Base-by-base conservation (phyloP, 495 filamentous ascomycete species). In the Penicillium crystallinum region DNA sequence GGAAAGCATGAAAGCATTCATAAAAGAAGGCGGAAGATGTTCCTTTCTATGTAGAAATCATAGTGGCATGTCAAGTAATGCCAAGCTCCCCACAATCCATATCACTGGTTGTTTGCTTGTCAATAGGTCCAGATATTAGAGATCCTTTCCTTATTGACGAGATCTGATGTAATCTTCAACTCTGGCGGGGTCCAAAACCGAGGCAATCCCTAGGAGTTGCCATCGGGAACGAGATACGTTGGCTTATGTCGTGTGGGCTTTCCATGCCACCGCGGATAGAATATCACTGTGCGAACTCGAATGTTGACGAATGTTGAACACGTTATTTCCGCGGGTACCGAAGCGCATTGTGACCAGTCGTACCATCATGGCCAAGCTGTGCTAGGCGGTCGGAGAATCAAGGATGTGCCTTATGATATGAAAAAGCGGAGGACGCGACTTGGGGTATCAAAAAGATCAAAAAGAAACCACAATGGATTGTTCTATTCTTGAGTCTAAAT, bases 401-500 rank as follows among this genome's bases (percentile, higher is more conserved):
- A n/a, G 44, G 31, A 25, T 27, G 3, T 18, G 30, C 19, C 30
- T 35, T 23, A 6, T 25, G 4, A 2, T 17, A 11, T 29, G 25
- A 31, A 46, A n/a, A 46, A 17, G 3, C 8, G 23, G 14, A 34
- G 18, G 31, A 35, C 21, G 31, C 18, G n/a, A 36, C 4, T 11
- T 23, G 29, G 48, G 48, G 48, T 41, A 42, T 50, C 22, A 10
- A 27, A 18, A 34, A 33, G 39, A 48, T 39, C 15, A 34, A 36
- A 23, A 50, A 21, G 38, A 25, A 35, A 12, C 29, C 37, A 50
- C 18, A 22, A 12, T 27, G 29, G 1, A 9, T 34, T 8, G 19
- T 34, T 18, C 31, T 58, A 63, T 19, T 66, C 63, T 47, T 63
- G 60, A 31, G 60, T 63, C 63, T 66, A 39, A 41, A 36, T 39